Evolutionary conservation across 1,139 yeast genomes (phyloP).

Genomic region (Kodamaea derodonti): DNA sequence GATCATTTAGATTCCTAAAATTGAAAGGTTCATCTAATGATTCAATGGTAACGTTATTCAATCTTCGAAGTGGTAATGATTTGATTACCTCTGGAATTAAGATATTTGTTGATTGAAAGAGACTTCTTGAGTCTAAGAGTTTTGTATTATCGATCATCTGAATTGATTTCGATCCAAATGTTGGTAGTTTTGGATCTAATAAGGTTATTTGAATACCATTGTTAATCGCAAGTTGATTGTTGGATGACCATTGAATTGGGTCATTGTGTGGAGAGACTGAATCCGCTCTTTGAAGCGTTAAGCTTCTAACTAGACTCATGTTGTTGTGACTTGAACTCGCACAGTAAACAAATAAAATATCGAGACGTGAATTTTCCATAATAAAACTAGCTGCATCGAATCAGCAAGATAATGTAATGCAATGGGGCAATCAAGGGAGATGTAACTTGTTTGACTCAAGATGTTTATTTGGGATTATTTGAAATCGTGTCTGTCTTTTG

Average conservation of each 20-base stretch:
- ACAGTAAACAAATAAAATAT: too few relatives aligned
- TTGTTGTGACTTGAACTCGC: too few relatives aligned
- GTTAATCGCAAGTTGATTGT: slow-evolving; percentile 37
- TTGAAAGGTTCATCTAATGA: slow-evolving; percentile 28
- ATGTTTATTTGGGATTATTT: too few relatives aligned
- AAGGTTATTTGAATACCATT: slow-evolving; percentile 30
- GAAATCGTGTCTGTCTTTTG: too few relatives aligned
- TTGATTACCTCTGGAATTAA: slow-evolving; percentile 28
- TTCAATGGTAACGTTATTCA: slow-evolving; percentile 23
- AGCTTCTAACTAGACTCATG: slow-evolving; percentile 19
- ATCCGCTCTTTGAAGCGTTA: slow-evolving; percentile 22
- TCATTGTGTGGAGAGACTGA: slow-evolving; percentile 20
- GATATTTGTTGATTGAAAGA: slow-evolving; percentile 26
- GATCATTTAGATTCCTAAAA: slow-evolving; percentile 31
- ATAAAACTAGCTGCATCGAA: too few relatives aligned
- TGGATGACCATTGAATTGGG: slow-evolving; percentile 38
- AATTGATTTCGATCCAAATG: slow-evolving; percentile 26
- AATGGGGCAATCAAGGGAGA: too few relatives aligned
- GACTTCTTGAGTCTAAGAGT: slow-evolving; percentile 25
- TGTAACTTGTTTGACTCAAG: too few relatives aligned
- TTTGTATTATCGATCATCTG: slow-evolving; percentile 9
- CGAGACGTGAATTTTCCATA: too few relatives aligned
- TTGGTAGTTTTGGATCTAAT: slow-evolving; percentile 39
- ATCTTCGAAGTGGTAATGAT: slow-evolving; percentile 28
- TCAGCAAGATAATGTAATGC: too few relatives aligned